phyloP scores from a whole-genome alignment of 164 flowering plant genomes.

The Annona squamosa region DNA sequence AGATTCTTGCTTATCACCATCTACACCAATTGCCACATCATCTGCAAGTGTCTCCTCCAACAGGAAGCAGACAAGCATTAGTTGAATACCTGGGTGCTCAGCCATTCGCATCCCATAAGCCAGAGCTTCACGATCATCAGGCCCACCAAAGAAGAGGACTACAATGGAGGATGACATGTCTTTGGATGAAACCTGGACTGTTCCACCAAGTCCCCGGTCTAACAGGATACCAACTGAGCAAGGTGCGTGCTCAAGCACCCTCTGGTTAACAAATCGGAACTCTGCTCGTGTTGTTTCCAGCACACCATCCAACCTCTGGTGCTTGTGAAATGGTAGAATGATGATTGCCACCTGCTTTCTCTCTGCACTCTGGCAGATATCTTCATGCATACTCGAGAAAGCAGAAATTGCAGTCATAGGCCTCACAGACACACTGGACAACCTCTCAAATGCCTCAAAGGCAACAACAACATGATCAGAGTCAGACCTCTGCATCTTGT shows the following conservation, averaged over 20 bases:
- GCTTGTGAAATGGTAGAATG: slow-evolving; percentile 45
- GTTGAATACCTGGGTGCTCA: slow-evolving; percentile 42
- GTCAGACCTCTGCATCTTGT: slow-evolving; percentile 27
- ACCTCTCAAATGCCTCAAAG: slow-evolving; percentile 49
- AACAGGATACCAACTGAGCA: slow-evolving; percentile 44
- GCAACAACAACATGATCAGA: slow-evolving; percentile 46
- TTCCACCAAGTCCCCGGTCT: slow-evolving; percentile 43
- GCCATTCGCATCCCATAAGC: slow-evolving; percentile 37
- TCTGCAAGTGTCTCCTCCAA: slow-evolving; percentile 1
- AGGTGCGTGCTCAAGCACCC: slow-evolving; percentile 29
- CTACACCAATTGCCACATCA: not conserved
- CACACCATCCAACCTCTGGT: slow-evolving; percentile 33
- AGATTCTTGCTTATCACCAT: not conserved
- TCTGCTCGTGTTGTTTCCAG: slow-evolving; percentile 29
- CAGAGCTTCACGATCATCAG: slow-evolving; percentile 38
- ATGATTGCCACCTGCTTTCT: slow-evolving; percentile 32
- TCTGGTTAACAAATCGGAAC: slow-evolving; percentile 24
- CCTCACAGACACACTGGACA: slow-evolving; percentile 46
- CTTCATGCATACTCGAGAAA: slow-evolving; percentile 33
- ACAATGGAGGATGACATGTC: slow-evolving; percentile 22
- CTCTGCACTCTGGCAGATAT: slow-evolving; percentile 42
- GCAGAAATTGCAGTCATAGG: slow-evolving; percentile 54
- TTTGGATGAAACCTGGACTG: slow-evolving; percentile 32
- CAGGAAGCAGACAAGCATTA: slow-evolving; percentile 22
- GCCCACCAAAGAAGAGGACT: slow-evolving; percentile 37